Base-by-base conservation (phyloP, 331 rosid genomes). In the Malus hybrid region DNA sequence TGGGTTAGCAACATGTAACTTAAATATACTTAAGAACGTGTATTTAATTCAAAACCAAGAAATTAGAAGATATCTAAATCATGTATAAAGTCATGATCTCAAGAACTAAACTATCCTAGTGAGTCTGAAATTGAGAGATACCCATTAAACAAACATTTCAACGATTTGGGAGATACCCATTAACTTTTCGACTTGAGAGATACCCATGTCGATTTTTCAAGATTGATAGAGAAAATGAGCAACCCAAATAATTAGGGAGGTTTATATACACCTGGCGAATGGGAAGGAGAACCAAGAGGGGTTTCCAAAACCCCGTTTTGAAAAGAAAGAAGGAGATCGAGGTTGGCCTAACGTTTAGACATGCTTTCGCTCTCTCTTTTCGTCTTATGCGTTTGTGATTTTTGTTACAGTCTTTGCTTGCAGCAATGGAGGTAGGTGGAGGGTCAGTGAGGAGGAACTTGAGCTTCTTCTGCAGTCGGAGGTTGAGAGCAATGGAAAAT, bases 291-390 rank as follows among this genome's bases (percentile, higher is more conserved):
- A 80, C 76, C 81, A 14, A 96, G 97, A 78, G 99, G 96, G 62
- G 98, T 91, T 81, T 93, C 94, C 64, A 62, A 34, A 80, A 93
- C 91, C 68, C 87, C 80, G n/a, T 90, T 94, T 62, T 93, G 93
- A 55, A 93, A 93, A 46, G 98, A 91, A 64, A 93, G 98, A 46
- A 93, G 97, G 64, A 93, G 93, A 70, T 91, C 94, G 33, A 93
- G 87, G 56, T 91, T 97, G 31, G 80, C 91, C 50, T 82, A 77
- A 56, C 76, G 81, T 61, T 68, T 81, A n/a, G 87, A 77, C 87
- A 90, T 85, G 66, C 76, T 46, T 62, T 31, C 32, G 65, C 6
- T 57, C 56, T 56, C 27, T 76, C 80, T 39, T 11, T 73, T 48
- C 22, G 22, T 19, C 62, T 61, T 76, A 15, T 36, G 44, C 5